Evolutionary conservation across 768 basidiomycete species (phyloP).

Genomic region (Boletellus ananiceps): DNA sequence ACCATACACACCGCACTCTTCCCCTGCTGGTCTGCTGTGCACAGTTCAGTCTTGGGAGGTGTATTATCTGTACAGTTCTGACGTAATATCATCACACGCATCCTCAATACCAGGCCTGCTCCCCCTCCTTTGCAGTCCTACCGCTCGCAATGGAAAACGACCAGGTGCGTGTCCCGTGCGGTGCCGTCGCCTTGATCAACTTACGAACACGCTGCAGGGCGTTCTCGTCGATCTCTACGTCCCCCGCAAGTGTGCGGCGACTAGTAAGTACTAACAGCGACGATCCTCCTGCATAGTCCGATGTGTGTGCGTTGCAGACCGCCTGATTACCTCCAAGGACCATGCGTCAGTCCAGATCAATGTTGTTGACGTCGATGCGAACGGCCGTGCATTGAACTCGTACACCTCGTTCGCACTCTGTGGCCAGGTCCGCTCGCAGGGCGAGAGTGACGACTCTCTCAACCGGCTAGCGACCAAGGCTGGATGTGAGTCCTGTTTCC

Average conservation of each 20-base stretch:
- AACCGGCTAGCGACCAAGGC: constrained; percentile 95
- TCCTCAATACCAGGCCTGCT: constrained; percentile 1
- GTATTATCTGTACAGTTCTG: constrained; percentile 30
- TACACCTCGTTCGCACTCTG: constrained; percentile 92
- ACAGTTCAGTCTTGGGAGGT: not conserved
- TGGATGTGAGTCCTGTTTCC: constrained; percentile 65
- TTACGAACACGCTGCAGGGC: constrained; percentile 50
- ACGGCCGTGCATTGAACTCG: constrained; percentile 72
- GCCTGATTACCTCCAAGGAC: constrained; percentile 98
- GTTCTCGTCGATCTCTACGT: constrained; percentile 99
- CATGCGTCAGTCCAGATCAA: constrained; percentile 97
- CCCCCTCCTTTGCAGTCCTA: constrained; percentile 1
- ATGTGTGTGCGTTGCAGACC: constrained; percentile 51
- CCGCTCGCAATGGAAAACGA: constrained; percentile 80
- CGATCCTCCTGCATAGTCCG: not conserved
- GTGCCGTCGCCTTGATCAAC: not conserved
- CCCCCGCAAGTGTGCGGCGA: constrained; percentile 98
- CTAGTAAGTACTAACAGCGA: constrained; percentile 57
- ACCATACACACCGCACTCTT: not conserved
- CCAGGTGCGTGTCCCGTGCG: constrained; percentile 48
- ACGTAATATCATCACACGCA: constrained; percentile 26
- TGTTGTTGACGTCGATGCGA: constrained; percentile 89
- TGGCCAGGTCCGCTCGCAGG: constrained; percentile 90
- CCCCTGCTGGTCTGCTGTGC: constrained; percentile 2
- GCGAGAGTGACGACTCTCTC: constrained; percentile 93